Percentiles rank a stretch among this genome's conserved stretches.
Evolutionary conservation across 2,329 filamentous ascomycete species (phyloP).

Genomic region (Myotisia sp.): DNA sequence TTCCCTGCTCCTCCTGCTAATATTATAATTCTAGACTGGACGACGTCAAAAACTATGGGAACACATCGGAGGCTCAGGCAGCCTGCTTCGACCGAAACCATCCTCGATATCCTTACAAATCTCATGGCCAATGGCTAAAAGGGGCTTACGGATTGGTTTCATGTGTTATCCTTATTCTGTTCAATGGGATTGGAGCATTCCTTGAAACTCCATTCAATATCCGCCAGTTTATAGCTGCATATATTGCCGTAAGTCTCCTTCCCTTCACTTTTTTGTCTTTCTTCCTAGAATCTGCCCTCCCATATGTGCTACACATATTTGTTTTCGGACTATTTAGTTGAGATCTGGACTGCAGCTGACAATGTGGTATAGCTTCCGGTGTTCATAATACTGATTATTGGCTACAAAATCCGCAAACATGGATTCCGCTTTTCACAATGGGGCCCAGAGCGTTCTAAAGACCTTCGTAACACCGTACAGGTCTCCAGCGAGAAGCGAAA

Average conservation of each 20-base stretch:
- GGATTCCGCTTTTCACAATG: constrained; percentile 22
- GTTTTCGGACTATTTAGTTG: too few species aligned
- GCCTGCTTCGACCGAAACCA: constrained; percentile 15
- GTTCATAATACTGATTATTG: constrained; percentile 25
- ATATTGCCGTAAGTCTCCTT: constrained; percentile 25
- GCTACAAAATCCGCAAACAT: constrained; percentile 27
- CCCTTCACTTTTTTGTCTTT: constrained; percentile 11
- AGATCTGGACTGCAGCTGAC: too few species aligned
- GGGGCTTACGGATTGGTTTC: constrained; percentile 16
- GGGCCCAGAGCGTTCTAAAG: constrained; percentile 25
- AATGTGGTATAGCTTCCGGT: constrained; percentile 20
- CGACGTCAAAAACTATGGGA: constrained; percentile 27
- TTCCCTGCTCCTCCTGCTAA: constrained; percentile 2
- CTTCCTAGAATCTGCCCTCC: constrained; percentile 13
- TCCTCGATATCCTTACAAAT: constrained; percentile 18
- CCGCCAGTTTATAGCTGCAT: constrained; percentile 26
- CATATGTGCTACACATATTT: not conserved
- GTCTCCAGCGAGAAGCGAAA: constrained; percentile 21
- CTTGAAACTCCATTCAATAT: constrained; percentile 21
- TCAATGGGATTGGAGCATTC: constrained; percentile 14
- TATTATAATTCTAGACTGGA: constrained; percentile 20
- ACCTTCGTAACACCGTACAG: constrained; percentile 26
- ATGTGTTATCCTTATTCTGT: constrained; percentile 13
- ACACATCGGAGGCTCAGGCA: constrained; percentile 21
- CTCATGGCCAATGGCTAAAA: constrained; percentile 17